These are phyloP conservation scores for Saccharomycopsis sp. DNA, from an alignment of 805 yeast species.

Conservation along the genomic window DNA sequence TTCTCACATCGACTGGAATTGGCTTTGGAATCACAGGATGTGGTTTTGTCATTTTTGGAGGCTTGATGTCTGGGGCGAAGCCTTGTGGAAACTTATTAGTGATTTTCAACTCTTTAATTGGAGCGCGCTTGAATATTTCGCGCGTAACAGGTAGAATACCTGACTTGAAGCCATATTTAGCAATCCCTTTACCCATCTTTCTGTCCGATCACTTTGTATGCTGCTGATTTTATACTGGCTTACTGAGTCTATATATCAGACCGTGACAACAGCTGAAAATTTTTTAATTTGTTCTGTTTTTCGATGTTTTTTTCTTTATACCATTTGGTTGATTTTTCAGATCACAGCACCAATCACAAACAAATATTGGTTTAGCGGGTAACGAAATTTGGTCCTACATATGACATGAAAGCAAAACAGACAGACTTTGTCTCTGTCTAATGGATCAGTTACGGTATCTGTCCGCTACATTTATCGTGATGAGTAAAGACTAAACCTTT, in stretches of 20 bases:
- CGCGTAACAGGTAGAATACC: constrained; percentile 80
- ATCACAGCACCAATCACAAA: too few relatives aligned
- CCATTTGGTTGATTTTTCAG: neutral
- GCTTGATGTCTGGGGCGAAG: constrained; percentile 63
- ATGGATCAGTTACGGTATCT: neutral
- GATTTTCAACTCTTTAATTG: constrained; percentile 44
- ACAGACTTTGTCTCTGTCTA: neutral
- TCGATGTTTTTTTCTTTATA: neutral
- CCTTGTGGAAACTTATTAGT: constrained; percentile 49
- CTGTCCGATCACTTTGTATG: neutral
- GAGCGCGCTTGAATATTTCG: constrained; percentile 64
- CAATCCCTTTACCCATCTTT: constrained; percentile 41
- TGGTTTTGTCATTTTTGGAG: constrained; percentile 59
- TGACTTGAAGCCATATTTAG: constrained; percentile 51
- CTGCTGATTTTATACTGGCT: too few relatives aligned
- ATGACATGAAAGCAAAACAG: neutral
- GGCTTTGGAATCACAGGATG: constrained; percentile 46
- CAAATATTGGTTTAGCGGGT: neutral
- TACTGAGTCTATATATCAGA: too few relatives aligned
- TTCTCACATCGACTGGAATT: constrained; percentile 53
- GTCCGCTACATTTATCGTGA: neutral
- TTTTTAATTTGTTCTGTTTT: too few relatives aligned
- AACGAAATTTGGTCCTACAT: neutral
- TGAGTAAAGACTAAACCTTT: neutral
- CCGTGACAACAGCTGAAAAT: neutral